These are phyloP conservation scores for Plasmodium ovale DNA, from an alignment of 169 alveolate genomes.

Conservation along the genomic window DNA sequence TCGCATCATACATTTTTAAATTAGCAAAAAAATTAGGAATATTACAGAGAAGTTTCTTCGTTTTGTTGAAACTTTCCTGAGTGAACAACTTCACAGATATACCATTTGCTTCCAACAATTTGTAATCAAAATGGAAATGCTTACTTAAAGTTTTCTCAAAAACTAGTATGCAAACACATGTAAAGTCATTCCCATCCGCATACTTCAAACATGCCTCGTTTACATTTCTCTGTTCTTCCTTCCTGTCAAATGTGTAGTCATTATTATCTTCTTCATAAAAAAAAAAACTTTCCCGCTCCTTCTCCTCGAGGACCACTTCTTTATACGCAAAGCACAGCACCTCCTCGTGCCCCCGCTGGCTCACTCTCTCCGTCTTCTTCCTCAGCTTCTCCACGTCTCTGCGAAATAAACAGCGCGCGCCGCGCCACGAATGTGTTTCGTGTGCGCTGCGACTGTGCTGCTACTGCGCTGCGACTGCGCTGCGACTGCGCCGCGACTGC, in stretches of 20 bases:
- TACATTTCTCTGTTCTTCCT: constrained; percentile 3
- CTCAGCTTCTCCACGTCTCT: constrained; percentile 36
- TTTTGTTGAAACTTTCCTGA: constrained; percentile 5
- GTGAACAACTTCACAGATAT: constrained; percentile 44
- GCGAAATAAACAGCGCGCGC: background rate
- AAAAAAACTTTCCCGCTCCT: constrained; percentile 10
- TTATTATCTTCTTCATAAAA: constrained; percentile 4
- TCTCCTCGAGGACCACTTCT: constrained; percentile 12
- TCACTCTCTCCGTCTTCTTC: constrained; percentile 5
- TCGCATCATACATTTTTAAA: constrained; percentile 34
- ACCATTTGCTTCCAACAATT: constrained; percentile 43
- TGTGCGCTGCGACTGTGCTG: background rate
- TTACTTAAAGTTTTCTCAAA: constrained; percentile 41
- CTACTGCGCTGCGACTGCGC: background rate
- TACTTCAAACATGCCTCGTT: constrained; percentile 12
- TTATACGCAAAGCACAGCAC: constrained; percentile 56
- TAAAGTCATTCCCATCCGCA: constrained; percentile 30
- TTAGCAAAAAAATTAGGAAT: constrained; percentile 16
- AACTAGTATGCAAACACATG: constrained; percentile 35
- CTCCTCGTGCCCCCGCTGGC: background rate
- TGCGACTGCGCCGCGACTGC: background rate
- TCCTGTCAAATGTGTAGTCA: constrained; percentile 1
- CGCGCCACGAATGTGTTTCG: background rate
- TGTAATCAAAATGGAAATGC: constrained; percentile 52
- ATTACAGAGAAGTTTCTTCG: constrained; percentile 13